Conservation (phyloP, 495 filamentous ascomycete genomes). For the Aspergillus kassunensis region DNA sequence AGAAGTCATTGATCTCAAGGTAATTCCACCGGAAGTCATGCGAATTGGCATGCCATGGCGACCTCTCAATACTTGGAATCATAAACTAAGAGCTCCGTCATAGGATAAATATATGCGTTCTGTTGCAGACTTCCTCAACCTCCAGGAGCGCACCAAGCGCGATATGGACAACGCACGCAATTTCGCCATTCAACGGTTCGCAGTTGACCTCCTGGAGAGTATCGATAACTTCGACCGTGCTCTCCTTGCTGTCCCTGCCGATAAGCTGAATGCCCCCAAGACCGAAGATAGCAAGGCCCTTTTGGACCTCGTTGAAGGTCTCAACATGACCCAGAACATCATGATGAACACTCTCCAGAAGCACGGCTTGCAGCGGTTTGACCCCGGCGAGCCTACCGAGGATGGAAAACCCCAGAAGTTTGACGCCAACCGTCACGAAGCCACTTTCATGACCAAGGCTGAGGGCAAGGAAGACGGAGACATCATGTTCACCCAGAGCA, state of each 20-base stretch:
- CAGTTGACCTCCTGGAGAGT: slow-evolving; percentile 86
- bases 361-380: slow-evolving; percentile 89
- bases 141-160: slow-evolving; percentile 89
- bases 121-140: slow-evolving; percentile 94
- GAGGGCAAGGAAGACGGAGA: slow-evolving; percentile 81
- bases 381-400: slow-evolving; percentile 60
- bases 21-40: slow-evolving; percentile 29
- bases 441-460: slow-evolving; percentile 85
- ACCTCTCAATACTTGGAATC: neutral
- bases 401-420: slow-evolving; percentile 61
- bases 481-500: slow-evolving; percentile 89
- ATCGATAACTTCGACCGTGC: slow-evolving; percentile 97
- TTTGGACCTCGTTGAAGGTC: slow-evolving; percentile 73
- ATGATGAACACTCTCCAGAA: slow-evolving; percentile 85
- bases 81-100: neutral
- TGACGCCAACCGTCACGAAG: slow-evolving; percentile 94
- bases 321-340: slow-evolving; percentile 92
- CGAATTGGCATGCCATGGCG: neutral
- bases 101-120: slow-evolving; percentile 91
- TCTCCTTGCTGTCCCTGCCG: slow-evolving; percentile 68
- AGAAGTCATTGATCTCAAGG: slow-evolving; percentile 84
- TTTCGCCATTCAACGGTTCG: slow-evolving; percentile 93
- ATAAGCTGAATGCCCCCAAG: slow-evolving; percentile 54
- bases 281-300: slow-evolving; percentile 59
- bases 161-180: slow-evolving; percentile 82